Conservation (phyloP, 2,329 filamentous ascomycete genomes). For the Phialocephala sp. region DNA sequence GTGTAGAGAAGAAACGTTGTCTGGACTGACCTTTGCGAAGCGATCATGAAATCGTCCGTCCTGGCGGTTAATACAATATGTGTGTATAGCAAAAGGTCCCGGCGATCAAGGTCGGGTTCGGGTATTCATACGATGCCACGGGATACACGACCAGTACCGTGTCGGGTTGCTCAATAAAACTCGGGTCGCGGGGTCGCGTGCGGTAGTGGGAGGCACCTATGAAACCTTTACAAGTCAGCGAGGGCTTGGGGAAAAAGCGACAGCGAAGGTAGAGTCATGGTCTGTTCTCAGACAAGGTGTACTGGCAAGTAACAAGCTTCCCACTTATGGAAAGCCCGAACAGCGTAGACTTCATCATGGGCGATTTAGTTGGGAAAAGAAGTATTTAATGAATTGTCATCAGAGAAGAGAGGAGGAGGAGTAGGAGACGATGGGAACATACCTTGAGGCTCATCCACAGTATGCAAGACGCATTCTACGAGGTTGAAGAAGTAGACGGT, state of each 20-base stretch:
- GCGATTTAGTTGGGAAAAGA: constrained; percentile 90
- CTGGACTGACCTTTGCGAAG: constrained; percentile 29
- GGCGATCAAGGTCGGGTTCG: not conserved
- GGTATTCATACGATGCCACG: not conserved
- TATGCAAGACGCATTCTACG: not conserved
- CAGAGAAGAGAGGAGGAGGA: constrained; percentile 53
- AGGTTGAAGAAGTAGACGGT: not conserved
- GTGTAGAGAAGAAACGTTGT: constrained; percentile 18
- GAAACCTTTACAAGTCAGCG: constrained; percentile 35
- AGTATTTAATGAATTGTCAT: constrained; percentile 71
- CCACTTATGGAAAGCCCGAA: constrained; percentile 65
- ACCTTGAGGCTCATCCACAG: no score
- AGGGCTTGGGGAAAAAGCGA: constrained; percentile 25
- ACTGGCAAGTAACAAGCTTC: constrained; percentile 90
- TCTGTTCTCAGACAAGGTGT: constrained; percentile 73
- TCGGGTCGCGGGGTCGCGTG: not conserved
- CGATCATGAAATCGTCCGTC: not conserved
- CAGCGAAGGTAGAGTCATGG: constrained; percentile 29
- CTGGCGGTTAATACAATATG: constrained; percentile 16
- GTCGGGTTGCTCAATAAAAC: no score
- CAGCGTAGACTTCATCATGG: constrained; percentile 78
- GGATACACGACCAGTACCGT: not conserved
- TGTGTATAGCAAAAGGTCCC: constrained; percentile 11
- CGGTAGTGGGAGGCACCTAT: constrained; percentile 11
- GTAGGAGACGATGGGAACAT: not conserved